Base-by-base conservation (phyloP, 441 rosid species). In the Mallotus japonicus region DNA sequence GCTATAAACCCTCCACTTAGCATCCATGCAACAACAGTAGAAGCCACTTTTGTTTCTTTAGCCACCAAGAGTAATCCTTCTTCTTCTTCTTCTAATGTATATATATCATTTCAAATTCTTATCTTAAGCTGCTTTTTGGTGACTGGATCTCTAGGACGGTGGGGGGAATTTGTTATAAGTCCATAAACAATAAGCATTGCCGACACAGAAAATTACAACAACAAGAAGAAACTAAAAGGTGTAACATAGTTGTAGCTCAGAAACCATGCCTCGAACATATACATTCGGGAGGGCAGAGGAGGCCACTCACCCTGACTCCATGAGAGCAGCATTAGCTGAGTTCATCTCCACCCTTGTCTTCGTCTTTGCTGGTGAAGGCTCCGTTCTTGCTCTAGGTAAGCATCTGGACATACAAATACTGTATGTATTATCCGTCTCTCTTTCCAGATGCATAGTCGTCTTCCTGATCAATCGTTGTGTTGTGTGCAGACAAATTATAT, bases 311-410 rank as follows among this genome's bases (percentile, higher is more conserved):
- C 97, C 92, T 4, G 97, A 90, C 82, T 83, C 92, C 70, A 79
- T 85, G 57, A 83, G 95, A 80, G 93, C 97, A 50, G 67, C 88
- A 72, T 57, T 90, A 73, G 91, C 95, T 46, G 95, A 92, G 78
- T 83, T 90, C 47, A 68, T 92, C 63, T 87, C 96, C 84, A 90
- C 96, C 75, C 84, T 85, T 72, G 85, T 87, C 82, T 90, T 92
- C 37, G 92, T 92, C 20, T 92, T 92, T 2, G 92, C 92, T 7
- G 95, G 92, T 40, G 93, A 88, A 83, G 97, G 96, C 79, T 88
- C 91, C 22, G 53, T 87, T 62, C 93, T 92, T 47, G 91, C 97
- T 73, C 96, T 92, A 3, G 84, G 95, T 89, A 61, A 16, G 34
- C 40, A 4, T 37, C 40, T 37, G 40, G 40, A 6, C 40, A 66